A percentile compares a stretch with the other conserved stretches of the same genome.
Evolutionary conservation across 2,329 filamentous ascomycete species (phyloP).

Genomic region (Trichoderma sp.): DNA sequence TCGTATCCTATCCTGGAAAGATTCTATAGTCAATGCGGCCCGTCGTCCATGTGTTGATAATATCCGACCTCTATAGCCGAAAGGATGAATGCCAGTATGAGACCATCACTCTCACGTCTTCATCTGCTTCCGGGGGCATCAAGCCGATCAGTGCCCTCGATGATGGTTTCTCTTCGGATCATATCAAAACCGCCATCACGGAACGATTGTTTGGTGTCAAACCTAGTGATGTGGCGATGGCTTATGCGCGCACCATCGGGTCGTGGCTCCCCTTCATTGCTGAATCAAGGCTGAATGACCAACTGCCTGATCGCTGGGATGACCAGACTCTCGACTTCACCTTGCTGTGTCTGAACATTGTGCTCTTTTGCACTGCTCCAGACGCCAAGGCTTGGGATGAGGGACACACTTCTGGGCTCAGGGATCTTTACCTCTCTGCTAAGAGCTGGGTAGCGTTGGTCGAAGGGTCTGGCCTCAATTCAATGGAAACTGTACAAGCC

Average conservation of each 20-base stretch:
- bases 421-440: not conserved
- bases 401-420: not conserved
- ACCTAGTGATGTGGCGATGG: not conserved
- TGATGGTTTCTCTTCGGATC: not conserved
- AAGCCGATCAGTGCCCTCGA: not conserved
- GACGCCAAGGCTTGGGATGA: not conserved
- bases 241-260: not conserved
- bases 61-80: not conserved
- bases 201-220: not conserved
- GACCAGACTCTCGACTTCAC: not conserved
- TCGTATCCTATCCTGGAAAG: not conserved
- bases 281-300: not conserved
- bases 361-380: not conserved
- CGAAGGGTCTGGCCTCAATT: constrained; percentile 2
- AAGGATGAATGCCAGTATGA: constrained; percentile 8
- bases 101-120: constrained; percentile 3
- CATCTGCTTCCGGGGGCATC: not conserved
- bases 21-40: too few species aligned
- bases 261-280: constrained; percentile 3
- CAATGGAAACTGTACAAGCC: not conserved
- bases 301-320: not conserved
- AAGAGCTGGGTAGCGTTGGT: constrained; percentile 9
- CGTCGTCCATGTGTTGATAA: not conserved
- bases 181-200: not conserved
- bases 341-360: not conserved